Percentiles rank a stretch among this genome's conserved stretches.
Conservation (phyloP, 345 rosid genomes). For the Brassica nigra region DNA sequence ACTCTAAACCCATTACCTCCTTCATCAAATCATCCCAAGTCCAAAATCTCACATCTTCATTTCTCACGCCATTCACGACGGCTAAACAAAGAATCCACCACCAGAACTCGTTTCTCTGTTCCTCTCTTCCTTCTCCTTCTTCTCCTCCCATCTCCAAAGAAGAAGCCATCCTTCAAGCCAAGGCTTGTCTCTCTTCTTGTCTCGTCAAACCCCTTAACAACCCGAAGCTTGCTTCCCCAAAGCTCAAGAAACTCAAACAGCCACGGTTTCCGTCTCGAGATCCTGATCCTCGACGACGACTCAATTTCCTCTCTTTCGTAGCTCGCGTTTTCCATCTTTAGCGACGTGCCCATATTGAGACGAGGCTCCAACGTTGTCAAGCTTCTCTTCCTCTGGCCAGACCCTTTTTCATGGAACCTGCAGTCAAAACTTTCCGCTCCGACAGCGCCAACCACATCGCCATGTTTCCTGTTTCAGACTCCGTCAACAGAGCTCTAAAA, state of each 20-base stretch:
- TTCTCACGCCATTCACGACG: constrained; percentile 25
- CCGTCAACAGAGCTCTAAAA: constrained; percentile 30
- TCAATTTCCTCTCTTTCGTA: constrained; percentile 61
- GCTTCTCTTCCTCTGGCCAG: constrained; percentile 60
- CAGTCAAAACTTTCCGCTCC: constrained; percentile 45
- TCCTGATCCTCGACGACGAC: constrained; percentile 60
- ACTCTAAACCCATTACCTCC: neutral
- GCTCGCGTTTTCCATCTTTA: constrained; percentile 59
- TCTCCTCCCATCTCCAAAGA: constrained; percentile 67
- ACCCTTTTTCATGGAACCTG: constrained; percentile 40
- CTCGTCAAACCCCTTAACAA: constrained; percentile 75
- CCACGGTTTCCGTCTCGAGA: constrained; percentile 71
- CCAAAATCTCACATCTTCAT: constrained; percentile 24
- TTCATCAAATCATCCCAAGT: neutral
- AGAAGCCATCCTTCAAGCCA: constrained; percentile 83
- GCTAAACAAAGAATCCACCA: constrained; percentile 33
- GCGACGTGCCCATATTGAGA: constrained; percentile 54
- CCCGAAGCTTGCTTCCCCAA: constrained; percentile 66
- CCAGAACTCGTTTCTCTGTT: constrained; percentile 15
- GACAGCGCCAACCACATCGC: constrained; percentile 47
- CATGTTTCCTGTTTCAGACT: constrained; percentile 37
- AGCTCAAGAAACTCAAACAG: constrained; percentile 74
- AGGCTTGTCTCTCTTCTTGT: constrained; percentile 67
- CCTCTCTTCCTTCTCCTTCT: constrained; percentile 53
- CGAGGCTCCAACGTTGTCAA: constrained; percentile 54